A percentile compares a stretch with the other conserved stretches of the same genome.
Evolutionary conservation across 306 rosid species (phyloP).

Genomic region (Castanea crenata): DNA sequence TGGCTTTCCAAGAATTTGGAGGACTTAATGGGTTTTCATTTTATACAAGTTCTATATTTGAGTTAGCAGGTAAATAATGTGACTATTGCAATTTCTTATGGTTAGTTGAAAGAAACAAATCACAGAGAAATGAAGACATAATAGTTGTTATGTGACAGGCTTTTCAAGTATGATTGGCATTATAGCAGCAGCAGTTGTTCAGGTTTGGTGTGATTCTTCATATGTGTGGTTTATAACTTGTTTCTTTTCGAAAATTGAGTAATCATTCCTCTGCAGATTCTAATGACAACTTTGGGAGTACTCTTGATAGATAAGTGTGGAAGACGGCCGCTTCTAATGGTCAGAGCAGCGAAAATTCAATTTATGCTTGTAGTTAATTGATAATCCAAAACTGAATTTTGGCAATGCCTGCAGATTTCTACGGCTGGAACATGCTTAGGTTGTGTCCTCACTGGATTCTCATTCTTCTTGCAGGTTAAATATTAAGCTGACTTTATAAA

Average conservation of each 20-base stretch:
- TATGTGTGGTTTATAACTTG: neutral
- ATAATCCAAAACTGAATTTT: neutral
- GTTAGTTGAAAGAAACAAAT: neutral
- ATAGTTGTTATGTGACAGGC: neutral
- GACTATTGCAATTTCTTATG: neutral
- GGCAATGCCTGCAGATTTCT: conserved; percentile 15
- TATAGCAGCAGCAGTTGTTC: conserved; percentile 20
- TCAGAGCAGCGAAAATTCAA: neutral
- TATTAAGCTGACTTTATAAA: neutral
- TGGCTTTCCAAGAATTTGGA: conserved; percentile 37
- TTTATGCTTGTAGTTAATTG: neutral
- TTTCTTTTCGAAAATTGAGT: neutral
- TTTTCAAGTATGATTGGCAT: conserved; percentile 24
- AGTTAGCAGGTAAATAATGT: conserved; percentile 15
- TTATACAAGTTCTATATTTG: conserved; percentile 28
- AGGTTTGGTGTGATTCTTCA: conserved; percentile 8
- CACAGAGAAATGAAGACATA: neutral
- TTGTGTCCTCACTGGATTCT: conserved; percentile 9
- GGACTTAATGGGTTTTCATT: conserved; percentile 32
- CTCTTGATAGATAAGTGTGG: conserved; percentile 20
- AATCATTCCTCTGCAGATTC: neutral
- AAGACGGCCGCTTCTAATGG: conserved; percentile 22
- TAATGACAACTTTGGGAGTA: neutral
- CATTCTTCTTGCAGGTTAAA: conserved; percentile 24
- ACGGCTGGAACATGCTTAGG: conserved; percentile 18